Evolutionary conservation across 495 filamentous ascomycete species (phyloP).

Genomic region (Bryoglossum gracile): DNA sequence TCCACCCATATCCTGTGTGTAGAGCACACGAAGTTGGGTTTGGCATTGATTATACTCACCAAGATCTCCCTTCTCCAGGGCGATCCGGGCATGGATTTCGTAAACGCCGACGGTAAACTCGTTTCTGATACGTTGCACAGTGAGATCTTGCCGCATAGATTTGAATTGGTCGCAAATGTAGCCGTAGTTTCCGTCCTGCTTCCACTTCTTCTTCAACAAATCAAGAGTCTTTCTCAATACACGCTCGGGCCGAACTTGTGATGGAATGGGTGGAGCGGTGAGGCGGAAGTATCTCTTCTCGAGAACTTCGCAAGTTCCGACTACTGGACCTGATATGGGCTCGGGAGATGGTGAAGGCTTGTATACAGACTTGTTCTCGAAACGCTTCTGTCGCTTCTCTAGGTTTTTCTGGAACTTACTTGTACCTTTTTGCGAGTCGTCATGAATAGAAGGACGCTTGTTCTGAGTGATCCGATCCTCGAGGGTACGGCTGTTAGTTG

Average conservation of each 20-base stretch:
- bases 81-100: conserved; percentile 96
- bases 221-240: conserved; percentile 80
- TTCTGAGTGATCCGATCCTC: conserved; percentile 68
- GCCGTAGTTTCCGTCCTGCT: conserved; percentile 82
- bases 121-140: conserved; percentile 92
- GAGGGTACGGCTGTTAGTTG: conserved; percentile 55
- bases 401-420: conserved; percentile 87
- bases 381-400: conserved; percentile 84
- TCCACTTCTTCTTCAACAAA: conserved; percentile 90
- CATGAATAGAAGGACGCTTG: conserved; percentile 43
- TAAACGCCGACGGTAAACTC: conserved; percentile 94
- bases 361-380: conserved; percentile 59
- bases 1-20: conserved; percentile 77
- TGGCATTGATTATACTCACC: conserved; percentile 99
- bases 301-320: conserved; percentile 75
- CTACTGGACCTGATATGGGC: conserved; percentile 64
- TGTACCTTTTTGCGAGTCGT: conserved; percentile 41
- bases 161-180: conserved; percentile 99
- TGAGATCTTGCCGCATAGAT: conserved; percentile 94
- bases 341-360: conserved; percentile 53
- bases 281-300: conserved; percentile 94
- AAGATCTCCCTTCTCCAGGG: conserved; percentile 95
- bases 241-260: conserved; percentile 76
- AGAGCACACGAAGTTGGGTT: conserved; percentile 88
- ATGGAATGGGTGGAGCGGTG: conserved; percentile 79